phyloP scores from a whole-genome alignment of 2,329 filamentous ascomycete species.

The Tolypocladium tundrense region DNA sequence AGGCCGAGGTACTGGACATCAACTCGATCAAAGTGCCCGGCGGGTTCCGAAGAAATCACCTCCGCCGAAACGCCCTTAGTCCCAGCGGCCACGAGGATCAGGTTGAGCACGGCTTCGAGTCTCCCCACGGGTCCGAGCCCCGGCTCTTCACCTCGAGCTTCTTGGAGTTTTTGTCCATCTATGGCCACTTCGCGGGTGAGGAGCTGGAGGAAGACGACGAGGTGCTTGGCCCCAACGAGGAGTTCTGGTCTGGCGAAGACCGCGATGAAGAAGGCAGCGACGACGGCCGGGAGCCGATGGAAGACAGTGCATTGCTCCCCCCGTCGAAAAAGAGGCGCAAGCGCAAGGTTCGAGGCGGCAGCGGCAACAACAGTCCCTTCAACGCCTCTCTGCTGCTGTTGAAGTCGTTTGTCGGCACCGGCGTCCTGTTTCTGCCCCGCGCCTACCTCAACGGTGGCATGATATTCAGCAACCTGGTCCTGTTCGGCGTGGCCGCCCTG shows the following conservation, averaged over 20 bases:
- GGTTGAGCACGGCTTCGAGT: conserved; percentile 22
- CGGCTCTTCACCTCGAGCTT: conserved; percentile 83
- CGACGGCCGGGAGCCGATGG: conserved; percentile 69
- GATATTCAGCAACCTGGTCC: conserved; percentile 86
- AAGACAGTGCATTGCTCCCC: conserved; percentile 75
- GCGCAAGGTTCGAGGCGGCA: conserved; percentile 63
- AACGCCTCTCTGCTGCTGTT: conserved; percentile 78
- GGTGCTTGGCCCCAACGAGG: conserved; percentile 75
- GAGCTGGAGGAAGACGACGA: conserved; percentile 96
- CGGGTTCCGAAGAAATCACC: conserved; percentile 83
- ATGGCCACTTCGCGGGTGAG: conserved; percentile 96
- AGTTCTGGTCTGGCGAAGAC: conserved; percentile 72
- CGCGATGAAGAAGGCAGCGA: conserved; percentile 53
- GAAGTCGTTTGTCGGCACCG: conserved; percentile 96
- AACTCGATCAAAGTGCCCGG: conserved; percentile 86
- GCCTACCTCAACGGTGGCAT: conserved; percentile 96
- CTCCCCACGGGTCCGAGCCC: conserved; percentile 20
- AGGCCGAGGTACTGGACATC: conserved; percentile 74
- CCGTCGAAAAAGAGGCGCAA: conserved; percentile 63
- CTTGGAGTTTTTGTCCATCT: conserved; percentile 87
- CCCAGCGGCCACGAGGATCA: conserved; percentile 28
- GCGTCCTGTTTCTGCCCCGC: conserved; percentile 83
- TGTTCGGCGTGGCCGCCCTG: conserved; percentile 73
- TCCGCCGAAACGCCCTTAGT: conserved; percentile 65
- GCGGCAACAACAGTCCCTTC: conserved; percentile 66